Percentiles rank a stretch among this genome's conserved stretches.
Conservation (phyloP, 2,329 filamentous ascomycete species). For the Hawksworthiomyces lignivorus region DNA sequence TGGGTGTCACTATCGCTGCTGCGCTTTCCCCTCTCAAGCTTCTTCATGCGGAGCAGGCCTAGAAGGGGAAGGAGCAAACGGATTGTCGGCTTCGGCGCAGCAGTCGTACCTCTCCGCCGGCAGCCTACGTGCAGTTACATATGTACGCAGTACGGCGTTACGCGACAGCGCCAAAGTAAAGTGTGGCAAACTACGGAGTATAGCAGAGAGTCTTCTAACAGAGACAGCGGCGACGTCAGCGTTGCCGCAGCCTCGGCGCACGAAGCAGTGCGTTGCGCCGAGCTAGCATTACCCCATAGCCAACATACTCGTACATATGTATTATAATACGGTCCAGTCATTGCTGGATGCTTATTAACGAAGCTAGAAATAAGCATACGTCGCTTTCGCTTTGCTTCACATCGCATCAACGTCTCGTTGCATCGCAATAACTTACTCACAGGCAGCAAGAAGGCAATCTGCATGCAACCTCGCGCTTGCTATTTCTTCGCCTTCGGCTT, state of each 20-base stretch:
- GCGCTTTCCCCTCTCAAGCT: too few relatives aligned
- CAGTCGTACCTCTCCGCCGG: background rate
- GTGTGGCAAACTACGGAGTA: background rate
- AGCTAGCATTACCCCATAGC: background rate
- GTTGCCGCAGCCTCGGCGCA: background rate
- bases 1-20: too few relatives aligned
- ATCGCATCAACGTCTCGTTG: too few relatives aligned
- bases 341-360: too few relatives aligned
- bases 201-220: background rate
- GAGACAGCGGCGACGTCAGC: constrained; percentile 3
- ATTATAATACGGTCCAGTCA: too few relatives aligned
- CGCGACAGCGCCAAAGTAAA: background rate
- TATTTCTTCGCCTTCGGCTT: background rate
- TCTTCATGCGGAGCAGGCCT: constrained; percentile 4
- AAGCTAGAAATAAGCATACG: background rate
- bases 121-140: background rate
- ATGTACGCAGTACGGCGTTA: background rate
- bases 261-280: too few relatives aligned
- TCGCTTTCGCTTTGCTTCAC: background rate
- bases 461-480: too few relatives aligned
- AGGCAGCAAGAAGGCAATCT: too few relatives aligned
- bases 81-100: background rate
- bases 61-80: constrained; percentile 6
- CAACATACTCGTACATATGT: too few relatives aligned
- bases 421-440: too few relatives aligned